Evolutionary conservation across 768 basidiomycete genomes (phyloP), one percentile per base, ranked within the genome.

Genomic region (Myochromella boudieri): DNA sequence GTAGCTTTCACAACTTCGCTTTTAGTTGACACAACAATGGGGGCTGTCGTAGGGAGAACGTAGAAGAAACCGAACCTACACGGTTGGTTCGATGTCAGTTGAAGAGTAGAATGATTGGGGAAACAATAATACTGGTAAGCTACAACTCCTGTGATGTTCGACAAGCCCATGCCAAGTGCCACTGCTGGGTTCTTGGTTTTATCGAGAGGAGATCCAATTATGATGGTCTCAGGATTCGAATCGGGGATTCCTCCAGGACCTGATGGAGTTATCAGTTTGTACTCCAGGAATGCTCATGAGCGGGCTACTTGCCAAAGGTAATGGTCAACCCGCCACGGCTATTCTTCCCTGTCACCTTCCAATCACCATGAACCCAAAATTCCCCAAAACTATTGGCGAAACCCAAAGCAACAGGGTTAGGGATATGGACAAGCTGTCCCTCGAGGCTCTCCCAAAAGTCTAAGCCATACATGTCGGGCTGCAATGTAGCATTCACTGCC

Each of bases 391-490:
- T 64, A 52, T 80, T 81, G 24, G 71, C 70, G 57, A 82, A 83
- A 46, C 71, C 65, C 4, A 75, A 55, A 3, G 76, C 70, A 4
- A 67, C 60, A 2, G 82, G 81, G 3, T 61, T 66, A 3, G 69
- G 74, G 18, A 83, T 66, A 0, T 71, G 73, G 18, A 85, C 81
- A 3, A 84, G 64, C 54, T 78, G 74, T 2, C 81, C 80, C 49
- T 81, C 77, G 8, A 85, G 68, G 55, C 77, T 80, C 56, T 79
- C 72, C 81, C 81, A 85, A 56, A 85, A 84, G 56, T 84, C 82
- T 26, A 83, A 58, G 6, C 81, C 83, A 47, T 68, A 83, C 34
- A 67, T 61, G 21, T 74, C 68, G 1, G 81, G 81, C 42, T 72
- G 69, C 29, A 82, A 59, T 4, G 70, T 69, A 6, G 71, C 64